Evolutionary conservation across 306 rosid genomes (phyloP).

Genomic region (Astragalus glycyphyllos): DNA sequence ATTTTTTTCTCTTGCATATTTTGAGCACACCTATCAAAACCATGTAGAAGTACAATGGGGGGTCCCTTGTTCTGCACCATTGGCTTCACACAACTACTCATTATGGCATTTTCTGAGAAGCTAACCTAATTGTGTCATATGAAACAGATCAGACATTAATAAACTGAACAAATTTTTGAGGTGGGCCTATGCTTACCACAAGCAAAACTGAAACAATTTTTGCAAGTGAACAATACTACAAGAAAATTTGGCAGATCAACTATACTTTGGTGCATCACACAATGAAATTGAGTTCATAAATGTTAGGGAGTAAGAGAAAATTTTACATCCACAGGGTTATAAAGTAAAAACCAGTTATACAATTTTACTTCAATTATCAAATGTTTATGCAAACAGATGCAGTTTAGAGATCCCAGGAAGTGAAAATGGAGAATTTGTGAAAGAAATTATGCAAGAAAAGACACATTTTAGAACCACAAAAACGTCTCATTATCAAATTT

Average conservation of each 20-base stretch:
- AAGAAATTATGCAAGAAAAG: background rate
- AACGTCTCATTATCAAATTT: background rate
- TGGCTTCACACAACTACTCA: slow-evolving; percentile 93
- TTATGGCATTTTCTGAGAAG: slow-evolving; percentile 61
- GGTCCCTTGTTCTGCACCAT: slow-evolving; percentile 56
- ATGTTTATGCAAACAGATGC: background rate
- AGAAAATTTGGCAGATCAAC: slow-evolving; percentile 28
- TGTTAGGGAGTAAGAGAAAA: slow-evolving; percentile 9
- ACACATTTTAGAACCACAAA: background rate
- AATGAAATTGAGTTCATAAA: slow-evolving; percentile 9
- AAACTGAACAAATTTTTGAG: background rate
- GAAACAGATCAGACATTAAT: slow-evolving; percentile 15
- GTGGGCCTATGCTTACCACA: background rate
- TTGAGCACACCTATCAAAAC: slow-evolving; percentile 89
- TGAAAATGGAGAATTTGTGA: background rate
- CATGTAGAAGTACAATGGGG: slow-evolving; percentile 91
- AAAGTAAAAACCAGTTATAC: background rate
- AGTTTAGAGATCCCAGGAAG: slow-evolving; percentile 20
- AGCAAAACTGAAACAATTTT: slow-evolving; percentile 24
- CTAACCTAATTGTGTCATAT: slow-evolving; percentile 57
- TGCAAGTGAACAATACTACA: slow-evolving; percentile 10
- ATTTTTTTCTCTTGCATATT: slow-evolving; percentile 21
- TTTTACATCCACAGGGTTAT: background rate
- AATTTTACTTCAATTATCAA: slow-evolving; percentile 11
- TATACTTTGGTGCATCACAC: slow-evolving; percentile 3